Evolutionary conservation across 2,329 filamentous ascomycete species (phyloP).

Genomic region (Aurifilum marmelostoma): DNA sequence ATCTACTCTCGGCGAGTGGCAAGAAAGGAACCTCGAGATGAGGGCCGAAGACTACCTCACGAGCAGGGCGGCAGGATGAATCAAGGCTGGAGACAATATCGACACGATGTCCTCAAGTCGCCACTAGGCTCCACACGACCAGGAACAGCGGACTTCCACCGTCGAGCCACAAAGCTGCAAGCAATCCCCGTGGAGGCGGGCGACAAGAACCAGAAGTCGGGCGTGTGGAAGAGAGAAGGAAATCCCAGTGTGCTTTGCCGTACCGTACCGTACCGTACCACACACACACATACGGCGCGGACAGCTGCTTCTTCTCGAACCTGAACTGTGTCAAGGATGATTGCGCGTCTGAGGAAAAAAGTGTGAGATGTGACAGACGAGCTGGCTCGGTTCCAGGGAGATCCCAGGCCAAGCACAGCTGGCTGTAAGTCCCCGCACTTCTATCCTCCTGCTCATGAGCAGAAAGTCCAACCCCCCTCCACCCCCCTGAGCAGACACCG

Average conservation of each 20-base stretch:
- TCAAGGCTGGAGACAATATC: conserved; percentile 24
- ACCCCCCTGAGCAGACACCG: conserved; percentile 11
- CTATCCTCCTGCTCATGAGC: conserved; percentile 11
- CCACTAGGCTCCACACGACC: conserved; percentile 29
- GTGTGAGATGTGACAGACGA: conserved; percentile 19
- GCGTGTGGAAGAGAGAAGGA: conserved; percentile 18
- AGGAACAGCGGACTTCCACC: conserved; percentile 18
- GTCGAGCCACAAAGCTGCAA: conserved; percentile 27
- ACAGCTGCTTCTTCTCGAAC: conserved; percentile 10
- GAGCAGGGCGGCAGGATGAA: conserved; percentile 24
- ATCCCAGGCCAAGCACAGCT: conserved; percentile 23
- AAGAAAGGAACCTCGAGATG: conserved; percentile 25
- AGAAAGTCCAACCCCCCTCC: background rate
- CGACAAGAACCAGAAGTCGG: conserved; percentile 21
- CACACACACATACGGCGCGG: background rate
- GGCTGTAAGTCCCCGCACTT: conserved; percentile 11
- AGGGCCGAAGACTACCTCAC: conserved; percentile 26
- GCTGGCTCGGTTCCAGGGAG: conserved; percentile 25
- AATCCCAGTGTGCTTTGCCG: conserved; percentile 15
- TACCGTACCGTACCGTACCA: background rate
- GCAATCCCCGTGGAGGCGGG: conserved; percentile 18
- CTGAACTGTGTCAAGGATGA: conserved; percentile 14
- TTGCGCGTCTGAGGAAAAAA: conserved; percentile 16
- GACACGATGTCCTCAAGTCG: conserved; percentile 26
- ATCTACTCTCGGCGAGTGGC: conserved; percentile 24